Percentiles rank a stretch among this genome's conserved stretches.
phyloP scores from a whole-genome alignment of 2,329 filamentous ascomycete species.

The Talaromyces marneffei region DNA sequence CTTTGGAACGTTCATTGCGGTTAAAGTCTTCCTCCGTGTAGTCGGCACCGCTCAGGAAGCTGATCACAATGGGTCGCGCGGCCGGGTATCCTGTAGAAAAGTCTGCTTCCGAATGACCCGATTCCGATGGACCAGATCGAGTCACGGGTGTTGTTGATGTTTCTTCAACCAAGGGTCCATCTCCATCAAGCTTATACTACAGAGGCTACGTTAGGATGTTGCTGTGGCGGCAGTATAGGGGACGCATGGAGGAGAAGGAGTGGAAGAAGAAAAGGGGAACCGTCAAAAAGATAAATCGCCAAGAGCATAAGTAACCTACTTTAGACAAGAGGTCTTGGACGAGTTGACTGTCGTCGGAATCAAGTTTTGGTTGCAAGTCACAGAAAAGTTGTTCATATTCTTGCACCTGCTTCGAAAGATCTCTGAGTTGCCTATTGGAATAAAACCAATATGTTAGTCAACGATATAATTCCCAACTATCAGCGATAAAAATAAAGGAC shows the following conservation, averaged over 20 bases:
- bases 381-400: constrained; percentile 32
- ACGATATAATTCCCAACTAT: not conserved
- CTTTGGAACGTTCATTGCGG: constrained; percentile 33
- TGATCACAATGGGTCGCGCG: constrained; percentile 20
- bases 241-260: not conserved
- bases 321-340: constrained; percentile 32
- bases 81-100: constrained; percentile 19
- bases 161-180: constrained; percentile 4
- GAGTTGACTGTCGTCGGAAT: constrained; percentile 27
- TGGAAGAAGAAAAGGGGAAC: not conserved
- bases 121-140: constrained; percentile 14
- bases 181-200: constrained; percentile 13
- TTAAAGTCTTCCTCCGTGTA: constrained; percentile 42
- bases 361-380: constrained; percentile 30
- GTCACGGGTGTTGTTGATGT: constrained; percentile 14
- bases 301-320: constrained; percentile 23
- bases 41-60: constrained; percentile 33
- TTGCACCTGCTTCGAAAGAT: constrained; percentile 33
- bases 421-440: constrained; percentile 32
- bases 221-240: not conserved
- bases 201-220: constrained; percentile 14
- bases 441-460: not conserved
- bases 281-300: not conserved
- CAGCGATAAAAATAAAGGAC: not conserved
- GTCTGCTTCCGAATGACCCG: constrained; percentile 15